Evolutionary conservation across 2,329 filamentous ascomycete genomes (phyloP).

Genomic region (Tolypocladium ovalisporum): DNA sequence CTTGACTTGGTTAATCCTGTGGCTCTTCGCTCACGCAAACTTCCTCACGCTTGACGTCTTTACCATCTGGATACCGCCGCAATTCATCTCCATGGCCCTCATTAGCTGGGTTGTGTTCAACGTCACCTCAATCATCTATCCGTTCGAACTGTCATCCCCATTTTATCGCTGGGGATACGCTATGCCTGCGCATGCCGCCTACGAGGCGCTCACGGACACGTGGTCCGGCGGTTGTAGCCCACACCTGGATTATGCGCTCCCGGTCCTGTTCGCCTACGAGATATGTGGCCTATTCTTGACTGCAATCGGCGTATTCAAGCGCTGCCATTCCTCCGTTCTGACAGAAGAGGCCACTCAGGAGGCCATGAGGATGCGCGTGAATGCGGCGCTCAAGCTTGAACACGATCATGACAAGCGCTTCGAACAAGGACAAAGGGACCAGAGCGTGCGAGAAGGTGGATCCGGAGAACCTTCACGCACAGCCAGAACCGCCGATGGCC

Average conservation of each 20-base stretch:
- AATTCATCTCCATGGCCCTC: slow-evolving; percentile 10
- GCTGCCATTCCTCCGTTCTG: slow-evolving; percentile 6
- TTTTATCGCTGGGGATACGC: slow-evolving; percentile 9
- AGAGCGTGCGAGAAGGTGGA: not conserved
- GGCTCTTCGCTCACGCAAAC: slow-evolving; percentile 10
- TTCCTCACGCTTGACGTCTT: slow-evolving; percentile 11
- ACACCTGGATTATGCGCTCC: slow-evolving; percentile 7
- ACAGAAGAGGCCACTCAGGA: slow-evolving; percentile 6
- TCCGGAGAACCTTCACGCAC: not conserved
- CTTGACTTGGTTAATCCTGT: slow-evolving; percentile 9
- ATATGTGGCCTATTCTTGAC: slow-evolving; percentile 5
- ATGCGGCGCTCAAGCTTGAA: slow-evolving; percentile 3
- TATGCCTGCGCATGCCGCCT: slow-evolving; percentile 8
- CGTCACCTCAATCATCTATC: slow-evolving; percentile 8
- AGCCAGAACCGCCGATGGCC: not conserved
- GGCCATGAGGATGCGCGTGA: slow-evolving; percentile 5
- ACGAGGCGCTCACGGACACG: slow-evolving; percentile 7
- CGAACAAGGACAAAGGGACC: not conserved
- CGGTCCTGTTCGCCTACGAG: slow-evolving; percentile 11
- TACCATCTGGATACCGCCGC: slow-evolving; percentile 11
- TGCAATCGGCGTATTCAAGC: slow-evolving; percentile 6
- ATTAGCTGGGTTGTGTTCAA: slow-evolving; percentile 10
- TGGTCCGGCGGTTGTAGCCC: slow-evolving; percentile 12
- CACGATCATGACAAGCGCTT: not conserved
- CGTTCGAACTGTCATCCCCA: slow-evolving; percentile 7